Conservation (phyloP, 2,329 filamentous ascomycete genomes). For the Ceratocystis cubensis region DNA sequence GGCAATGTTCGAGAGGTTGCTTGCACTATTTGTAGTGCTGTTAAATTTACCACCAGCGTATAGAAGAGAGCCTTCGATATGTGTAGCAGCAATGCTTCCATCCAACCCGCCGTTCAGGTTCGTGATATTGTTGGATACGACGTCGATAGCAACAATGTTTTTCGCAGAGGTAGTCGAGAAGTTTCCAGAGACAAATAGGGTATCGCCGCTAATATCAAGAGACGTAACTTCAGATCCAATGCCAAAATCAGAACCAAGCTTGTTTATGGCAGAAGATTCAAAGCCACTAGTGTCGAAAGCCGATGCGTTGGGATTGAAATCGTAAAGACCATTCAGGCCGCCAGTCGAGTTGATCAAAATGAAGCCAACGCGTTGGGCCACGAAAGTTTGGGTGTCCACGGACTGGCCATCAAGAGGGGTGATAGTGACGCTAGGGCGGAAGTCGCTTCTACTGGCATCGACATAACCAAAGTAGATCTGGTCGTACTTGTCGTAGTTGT, state of each 20-base stretch:
- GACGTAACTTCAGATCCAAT: constrained; percentile 54
- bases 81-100: constrained; percentile 59
- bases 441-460: constrained; percentile 58
- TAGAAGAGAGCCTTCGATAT: constrained; percentile 51
- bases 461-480: constrained; percentile 77
- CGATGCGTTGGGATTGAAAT: constrained; percentile 55
- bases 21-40: constrained; percentile 49
- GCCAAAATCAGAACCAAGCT: constrained; percentile 58
- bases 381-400: constrained; percentile 54
- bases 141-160: constrained; percentile 66
- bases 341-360: constrained; percentile 59
- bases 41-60: constrained; percentile 82
- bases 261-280: constrained; percentile 59
- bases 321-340: constrained; percentile 79
- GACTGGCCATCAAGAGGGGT: constrained; percentile 53
- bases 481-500: constrained; percentile 94
- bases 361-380: constrained; percentile 83
- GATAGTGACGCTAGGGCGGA: constrained; percentile 70
- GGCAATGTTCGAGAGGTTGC: constrained; percentile 64
- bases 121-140: constrained; percentile 48
- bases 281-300: constrained; percentile 48
- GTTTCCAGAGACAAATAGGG: constrained; percentile 69
- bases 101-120: constrained; percentile 64
- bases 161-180: constrained; percentile 56
- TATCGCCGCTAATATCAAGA: constrained; percentile 51